Base-by-base conservation (phyloP, 306 rosid genomes). In the Potentilla sterilis region DNA sequence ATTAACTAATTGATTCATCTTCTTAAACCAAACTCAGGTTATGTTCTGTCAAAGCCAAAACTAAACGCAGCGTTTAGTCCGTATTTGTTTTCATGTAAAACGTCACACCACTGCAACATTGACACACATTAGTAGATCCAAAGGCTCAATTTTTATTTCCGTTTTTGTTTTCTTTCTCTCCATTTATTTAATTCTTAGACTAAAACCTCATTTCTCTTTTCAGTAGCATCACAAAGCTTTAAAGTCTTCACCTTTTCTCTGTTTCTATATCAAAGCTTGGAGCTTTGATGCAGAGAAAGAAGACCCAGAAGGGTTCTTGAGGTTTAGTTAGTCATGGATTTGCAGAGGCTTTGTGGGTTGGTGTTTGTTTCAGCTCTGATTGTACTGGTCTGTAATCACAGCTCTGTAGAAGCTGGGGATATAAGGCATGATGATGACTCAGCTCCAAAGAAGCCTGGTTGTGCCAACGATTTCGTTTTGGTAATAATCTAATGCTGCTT, bases 401-500 rank as follows among this genome's bases (percentile, higher is more conserved):
- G 82, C 78, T 77, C 84, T 19, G 93, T 84, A 0, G 54, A 59
- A 61, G 93, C 90, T 54, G 99, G 97, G 49, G 97, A 92, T 83
- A 89, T 87, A 54, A 91, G 88, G 72, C 93, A 90, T 46, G 91
- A 86, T 67, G 97, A 89, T 46, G 86, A 89, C 77, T 85, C 83
- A 42, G 81, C 96, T 79, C 99, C 98, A 48, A 92, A 89, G 85
- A 90, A 90, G 80, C 97, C 98, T n/a, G 96, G 98, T 67, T 92
- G 97, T 75, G 90, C 71, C 68, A 95, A 95, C 81, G 84, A 86
- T 80, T 92, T 95, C 74, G 96, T 95, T 86, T 83, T 95, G 89
- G 99, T 95, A 78, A 41, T 95, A 78, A 41, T 46, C 78, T 75
- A 68, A 19, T 75, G 71, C 64, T 66, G 68, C 40, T 67, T 74